Base-by-base conservation (phyloP, 1,139 yeast species). In the Pichia cactophila region DNA sequence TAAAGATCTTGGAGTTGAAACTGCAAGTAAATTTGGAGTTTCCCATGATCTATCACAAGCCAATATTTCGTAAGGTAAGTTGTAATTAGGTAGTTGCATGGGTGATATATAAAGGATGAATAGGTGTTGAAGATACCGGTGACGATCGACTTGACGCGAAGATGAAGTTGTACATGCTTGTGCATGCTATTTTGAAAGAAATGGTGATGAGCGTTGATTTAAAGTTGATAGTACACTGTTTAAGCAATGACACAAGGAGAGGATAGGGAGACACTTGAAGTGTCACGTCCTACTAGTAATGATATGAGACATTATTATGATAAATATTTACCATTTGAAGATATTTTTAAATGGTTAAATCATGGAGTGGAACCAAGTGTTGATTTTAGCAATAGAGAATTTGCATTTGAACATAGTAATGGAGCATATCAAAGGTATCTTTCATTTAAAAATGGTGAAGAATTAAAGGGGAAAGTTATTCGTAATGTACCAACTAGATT, bases 341-440 rank as follows among this genome's bases (percentile, higher is more conserved):
- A 80, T 42, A 71, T 90, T 26, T 90, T 83, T 68, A 84, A 80
- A 55, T 92, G 98, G 98, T 71, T 92, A 47, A 86, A 83, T 61
- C 97, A 89, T 63, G 38, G 38, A 8, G 82, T 95, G 0, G 87
- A 86, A 1, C 78, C 67, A 58, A 57, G 74, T 63, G 70, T 73
- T 40, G 89, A 83, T 63, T 89, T 92, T 67, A 80, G 87, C 31
- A 83, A 86, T 77, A 77, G 99, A 58, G 99, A 92, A 64, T 83
- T 92, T 64, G 98, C 98, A 1, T 89, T 85, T 71, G 96, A 94
- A 49, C 80, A 85, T 61, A 74, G 86, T 56, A 80, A 86, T 38
- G 94, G 92, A 3, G 92, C 89, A 0, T 92, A 92, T 64, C 84
- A 87, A 58, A 84, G 99, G 59, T 92, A 90, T 69, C 86, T 84